Evolutionary conservation across 1,284 basidiomycete species (phyloP).

Genomic region (Heterobasidion parviporum): DNA sequence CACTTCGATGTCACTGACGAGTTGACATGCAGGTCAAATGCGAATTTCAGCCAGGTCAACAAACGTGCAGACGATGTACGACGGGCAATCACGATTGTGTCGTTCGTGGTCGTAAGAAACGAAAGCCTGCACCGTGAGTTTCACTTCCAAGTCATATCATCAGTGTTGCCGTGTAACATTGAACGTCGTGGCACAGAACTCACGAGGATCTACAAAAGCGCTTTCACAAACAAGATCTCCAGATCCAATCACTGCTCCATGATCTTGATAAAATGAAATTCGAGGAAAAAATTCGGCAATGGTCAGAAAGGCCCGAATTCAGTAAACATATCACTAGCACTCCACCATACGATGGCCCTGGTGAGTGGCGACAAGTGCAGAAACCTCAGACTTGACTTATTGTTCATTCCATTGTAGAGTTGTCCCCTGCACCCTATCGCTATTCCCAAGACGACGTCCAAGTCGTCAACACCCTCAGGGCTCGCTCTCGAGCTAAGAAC

Average conservation of each 20-base stretch:
- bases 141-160: neutral
- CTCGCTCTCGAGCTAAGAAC: neutral
- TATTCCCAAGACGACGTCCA: neutral
- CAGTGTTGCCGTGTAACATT: neutral
- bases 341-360: neutral
- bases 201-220: constrained; percentile 48
- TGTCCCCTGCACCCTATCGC: neutral
- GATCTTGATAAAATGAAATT: constrained; percentile 38
- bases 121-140: constrained; percentile 45
- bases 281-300: constrained; percentile 32
- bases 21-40: constrained; percentile 36
- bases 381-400: neutral
- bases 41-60: constrained; percentile 34
- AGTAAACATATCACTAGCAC: neutral
- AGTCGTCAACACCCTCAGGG: neutral
- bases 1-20: neutral
- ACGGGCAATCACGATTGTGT: constrained; percentile 38
- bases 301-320: constrained; percentile 26
- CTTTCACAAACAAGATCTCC: constrained; percentile 36
- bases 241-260: constrained; percentile 37
- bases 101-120: constrained; percentile 44
- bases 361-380: neutral
- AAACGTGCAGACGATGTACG: constrained; percentile 38
- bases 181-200: constrained; percentile 27
- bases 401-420: neutral